These are phyloP conservation scores for Collybia sordida DNA, from an alignment of 768 basidiomycete species.

Conservation along the genomic window DNA sequence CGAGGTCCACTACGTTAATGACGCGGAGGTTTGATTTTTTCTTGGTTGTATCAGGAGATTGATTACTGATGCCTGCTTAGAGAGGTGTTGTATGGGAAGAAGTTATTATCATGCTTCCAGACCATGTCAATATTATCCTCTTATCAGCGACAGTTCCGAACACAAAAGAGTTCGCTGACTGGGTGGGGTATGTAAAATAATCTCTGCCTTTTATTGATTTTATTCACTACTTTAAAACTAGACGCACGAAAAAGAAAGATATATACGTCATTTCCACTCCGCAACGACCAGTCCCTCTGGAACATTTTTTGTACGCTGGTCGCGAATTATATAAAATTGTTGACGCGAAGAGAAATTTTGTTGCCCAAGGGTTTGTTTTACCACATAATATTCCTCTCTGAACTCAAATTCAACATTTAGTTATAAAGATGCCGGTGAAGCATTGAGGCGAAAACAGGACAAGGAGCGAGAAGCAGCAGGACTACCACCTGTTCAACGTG, in stretches of 20 bases:
- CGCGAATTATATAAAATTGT: slow-evolving; percentile 92
- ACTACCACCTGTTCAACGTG: slow-evolving; percentile 78
- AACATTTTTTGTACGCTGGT: slow-evolving; percentile 96
- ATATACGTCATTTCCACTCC: slow-evolving; percentile 98
- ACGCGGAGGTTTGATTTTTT: slow-evolving; percentile 74
- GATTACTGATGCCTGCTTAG: slow-evolving; percentile 37
- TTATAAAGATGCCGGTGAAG: slow-evolving; percentile 88
- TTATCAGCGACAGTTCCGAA: slow-evolving; percentile 98
- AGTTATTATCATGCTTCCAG: slow-evolving; percentile 99
- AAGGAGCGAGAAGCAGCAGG: slow-evolving; percentile 97
- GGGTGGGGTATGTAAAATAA: slow-evolving; percentile 82
- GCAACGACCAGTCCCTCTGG: slow-evolving; percentile 94
- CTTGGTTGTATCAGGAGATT: background rate
- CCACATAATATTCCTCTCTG: background rate
- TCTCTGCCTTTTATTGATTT: background rate
- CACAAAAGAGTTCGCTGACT: slow-evolving; percentile 96
- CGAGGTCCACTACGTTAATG: slow-evolving; percentile 99
- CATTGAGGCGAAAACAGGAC: slow-evolving; percentile 91
- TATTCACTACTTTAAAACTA: slow-evolving; percentile 28
- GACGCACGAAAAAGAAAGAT: slow-evolving; percentile 98
- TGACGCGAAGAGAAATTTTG: slow-evolving; percentile 73
- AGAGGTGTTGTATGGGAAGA: slow-evolving; percentile 99
- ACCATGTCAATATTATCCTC: slow-evolving; percentile 96
- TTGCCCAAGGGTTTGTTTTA: slow-evolving; percentile 61
- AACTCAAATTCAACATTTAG: slow-evolving; percentile 34